Conservation (phyloP, 202 grass and related monocot species). For the Panicum virgatum region DNA sequence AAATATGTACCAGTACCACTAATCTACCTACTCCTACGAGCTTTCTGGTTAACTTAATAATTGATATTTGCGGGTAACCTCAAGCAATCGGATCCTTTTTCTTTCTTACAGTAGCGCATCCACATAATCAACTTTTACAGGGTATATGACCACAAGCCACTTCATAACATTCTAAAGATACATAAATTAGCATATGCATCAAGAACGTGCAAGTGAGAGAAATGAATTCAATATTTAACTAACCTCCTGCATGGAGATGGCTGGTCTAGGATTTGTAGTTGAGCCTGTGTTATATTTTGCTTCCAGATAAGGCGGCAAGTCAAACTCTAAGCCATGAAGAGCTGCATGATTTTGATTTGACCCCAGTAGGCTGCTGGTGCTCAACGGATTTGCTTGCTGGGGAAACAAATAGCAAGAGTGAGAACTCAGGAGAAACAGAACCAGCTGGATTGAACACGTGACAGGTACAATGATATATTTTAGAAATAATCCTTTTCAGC, state of each 20-base stretch:
- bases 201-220: background rate
- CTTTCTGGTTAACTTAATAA: background rate
- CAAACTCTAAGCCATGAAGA: constrained; percentile 80
- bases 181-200: constrained; percentile 1
- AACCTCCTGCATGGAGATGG: constrained; percentile 84
- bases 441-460: constrained; percentile 5
- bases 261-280: constrained; percentile 67
- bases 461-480: too few species aligned
- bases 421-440: constrained; percentile 24
- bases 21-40: background rate
- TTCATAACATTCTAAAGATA: constrained; percentile 8
- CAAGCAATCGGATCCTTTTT: background rate
- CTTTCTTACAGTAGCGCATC: background rate
- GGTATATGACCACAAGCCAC: background rate
- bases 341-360: constrained; percentile 52
- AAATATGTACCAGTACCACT: too few species aligned
- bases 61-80: background rate
- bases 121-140: background rate
- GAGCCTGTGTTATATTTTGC: constrained; percentile 68
- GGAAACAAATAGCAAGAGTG: constrained; percentile 33
- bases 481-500: background rate
- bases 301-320: constrained; percentile 63
- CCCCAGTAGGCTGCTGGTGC: constrained; percentile 58
- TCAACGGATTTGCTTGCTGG: constrained; percentile 89
- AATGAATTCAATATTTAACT: background rate